Conservation (phyloP, 805 yeast genomes). For the Sugiyamaella mastotermitis region DNA sequence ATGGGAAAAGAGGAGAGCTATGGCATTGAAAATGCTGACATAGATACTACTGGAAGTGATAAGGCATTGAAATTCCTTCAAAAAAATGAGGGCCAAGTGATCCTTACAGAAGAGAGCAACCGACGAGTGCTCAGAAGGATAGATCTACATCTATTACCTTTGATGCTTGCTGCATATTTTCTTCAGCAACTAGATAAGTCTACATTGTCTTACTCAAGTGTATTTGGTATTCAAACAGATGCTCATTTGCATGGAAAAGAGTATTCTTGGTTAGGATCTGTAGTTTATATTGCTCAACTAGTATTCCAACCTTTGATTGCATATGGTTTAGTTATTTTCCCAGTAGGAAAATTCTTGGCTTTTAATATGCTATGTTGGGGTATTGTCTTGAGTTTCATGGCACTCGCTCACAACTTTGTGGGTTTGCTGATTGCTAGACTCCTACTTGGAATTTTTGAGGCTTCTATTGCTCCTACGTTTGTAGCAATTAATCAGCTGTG, state of each 20-base stretch:
- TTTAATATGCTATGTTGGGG: slow-evolving; percentile 19
- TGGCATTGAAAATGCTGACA: no score
- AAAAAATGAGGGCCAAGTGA: no score
- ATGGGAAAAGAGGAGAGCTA: no score
- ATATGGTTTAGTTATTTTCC: slow-evolving; percentile 31
- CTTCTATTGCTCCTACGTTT: slow-evolving; percentile 40
- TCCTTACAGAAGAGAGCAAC: no score
- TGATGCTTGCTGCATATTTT: no score
- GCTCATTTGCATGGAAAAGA: slow-evolving; percentile 34
- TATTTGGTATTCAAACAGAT: slow-evolving; percentile 42
- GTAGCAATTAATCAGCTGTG: slow-evolving; percentile 52
- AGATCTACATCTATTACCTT: no score
- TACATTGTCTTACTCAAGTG: slow-evolving; percentile 45
- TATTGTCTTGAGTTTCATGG: slow-evolving; percentile 15
- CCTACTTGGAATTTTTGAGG: slow-evolving; percentile 17
- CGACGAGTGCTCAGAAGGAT: no score
- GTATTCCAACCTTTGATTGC: slow-evolving; percentile 40
- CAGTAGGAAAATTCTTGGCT: slow-evolving; percentile 19
- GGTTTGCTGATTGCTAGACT: slow-evolving; percentile 12
- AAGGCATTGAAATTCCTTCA: no score
- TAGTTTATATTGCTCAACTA: slow-evolving; percentile 43
- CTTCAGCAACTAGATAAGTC: no score
- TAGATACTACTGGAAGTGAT: no score
- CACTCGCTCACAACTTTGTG: slow-evolving; percentile 13
- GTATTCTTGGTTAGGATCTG: slow-evolving; percentile 41